These are phyloP conservation scores for Tricholoma furcatifolium DNA, from an alignment of 768 basidiomycete species.

Conservation along the genomic window DNA sequence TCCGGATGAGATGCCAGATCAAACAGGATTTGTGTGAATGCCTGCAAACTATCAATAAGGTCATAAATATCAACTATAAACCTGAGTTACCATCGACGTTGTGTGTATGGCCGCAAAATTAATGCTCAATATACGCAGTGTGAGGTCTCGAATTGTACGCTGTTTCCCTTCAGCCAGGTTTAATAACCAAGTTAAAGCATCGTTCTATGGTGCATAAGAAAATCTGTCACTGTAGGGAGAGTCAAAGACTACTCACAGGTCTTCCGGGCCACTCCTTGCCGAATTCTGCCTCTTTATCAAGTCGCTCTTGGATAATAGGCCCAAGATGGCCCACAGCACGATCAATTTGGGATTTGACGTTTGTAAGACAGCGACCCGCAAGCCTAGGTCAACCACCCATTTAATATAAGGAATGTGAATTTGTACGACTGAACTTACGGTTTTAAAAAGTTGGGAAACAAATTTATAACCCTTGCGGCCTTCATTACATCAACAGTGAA, in stretches of 20 bases:
- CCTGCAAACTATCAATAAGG: slow-evolving; percentile 19
- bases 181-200: slow-evolving; percentile 27
- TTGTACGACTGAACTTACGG: slow-evolving; percentile 29
- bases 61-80: neutral
- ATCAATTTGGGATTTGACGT: slow-evolving; percentile 20
- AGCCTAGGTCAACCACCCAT: slow-evolving; percentile 14
- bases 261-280: slow-evolving; percentile 30
- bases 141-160: slow-evolving; percentile 17
- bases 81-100: slow-evolving; percentile 18
- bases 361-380: slow-evolving; percentile 23
- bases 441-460: slow-evolving; percentile 36
- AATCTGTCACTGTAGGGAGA: neutral
- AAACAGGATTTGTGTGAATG: slow-evolving; percentile 24
- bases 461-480: slow-evolving; percentile 24
- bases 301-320: slow-evolving; percentile 30
- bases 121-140: slow-evolving; percentile 19
- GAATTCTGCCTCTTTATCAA: slow-evolving; percentile 25
- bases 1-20: no score
- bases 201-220: slow-evolving; percentile 15
- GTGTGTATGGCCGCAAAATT: slow-evolving; percentile 32
- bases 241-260: slow-evolving; percentile 22
- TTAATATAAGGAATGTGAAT: slow-evolving; percentile 16
- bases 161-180: slow-evolving; percentile 23
- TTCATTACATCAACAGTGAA: slow-evolving; percentile 33
- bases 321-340: slow-evolving; percentile 25